Conservation (phyloP, 371 early-diverging fungal genomes). For the Thermomucor indicae-seudaticae region DNA sequence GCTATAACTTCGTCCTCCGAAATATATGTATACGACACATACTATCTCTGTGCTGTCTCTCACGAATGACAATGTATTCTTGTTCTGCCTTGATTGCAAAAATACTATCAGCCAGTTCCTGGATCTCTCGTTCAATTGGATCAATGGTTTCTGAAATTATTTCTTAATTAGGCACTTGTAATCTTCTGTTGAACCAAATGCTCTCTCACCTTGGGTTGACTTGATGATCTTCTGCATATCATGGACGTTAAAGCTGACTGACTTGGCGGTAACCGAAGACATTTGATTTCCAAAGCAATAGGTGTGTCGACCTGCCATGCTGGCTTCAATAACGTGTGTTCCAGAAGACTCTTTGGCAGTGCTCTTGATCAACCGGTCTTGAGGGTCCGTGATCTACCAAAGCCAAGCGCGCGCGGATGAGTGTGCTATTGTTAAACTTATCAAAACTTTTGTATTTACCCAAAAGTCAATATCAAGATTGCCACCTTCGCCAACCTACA, state of each 20-base stretch:
- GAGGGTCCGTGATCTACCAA: constrained; percentile 54
- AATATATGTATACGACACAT: constrained; percentile 25
- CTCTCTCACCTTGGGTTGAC: constrained; percentile 18
- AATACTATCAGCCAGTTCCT: constrained; percentile 61
- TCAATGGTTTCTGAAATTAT: constrained; percentile 39
- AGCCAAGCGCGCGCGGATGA: neutral
- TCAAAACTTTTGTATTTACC: constrained; percentile 38
- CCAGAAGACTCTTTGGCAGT: constrained; percentile 44
- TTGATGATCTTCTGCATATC: constrained; percentile 22
- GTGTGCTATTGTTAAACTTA: neutral
- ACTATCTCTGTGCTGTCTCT: constrained; percentile 70
- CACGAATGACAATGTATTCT: constrained; percentile 68
- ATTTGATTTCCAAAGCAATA: constrained; percentile 76
- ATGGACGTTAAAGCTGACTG: constrained; percentile 50
- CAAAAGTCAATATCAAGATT: constrained; percentile 69
- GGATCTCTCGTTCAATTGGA: constrained; percentile 65
- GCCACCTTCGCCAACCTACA: constrained; percentile 65
- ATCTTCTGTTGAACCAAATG: neutral
- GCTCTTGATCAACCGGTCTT: constrained; percentile 39
- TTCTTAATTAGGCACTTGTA: neutral
- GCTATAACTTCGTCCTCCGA: neutral
- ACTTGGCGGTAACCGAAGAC: constrained; percentile 47
- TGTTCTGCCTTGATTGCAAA: constrained; percentile 69
- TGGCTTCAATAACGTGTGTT: constrained; percentile 52
- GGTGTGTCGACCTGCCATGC: constrained; percentile 51